Base-by-base conservation (phyloP, 257 asterid genomes). In the Nicotiana noctiflora region DNA sequence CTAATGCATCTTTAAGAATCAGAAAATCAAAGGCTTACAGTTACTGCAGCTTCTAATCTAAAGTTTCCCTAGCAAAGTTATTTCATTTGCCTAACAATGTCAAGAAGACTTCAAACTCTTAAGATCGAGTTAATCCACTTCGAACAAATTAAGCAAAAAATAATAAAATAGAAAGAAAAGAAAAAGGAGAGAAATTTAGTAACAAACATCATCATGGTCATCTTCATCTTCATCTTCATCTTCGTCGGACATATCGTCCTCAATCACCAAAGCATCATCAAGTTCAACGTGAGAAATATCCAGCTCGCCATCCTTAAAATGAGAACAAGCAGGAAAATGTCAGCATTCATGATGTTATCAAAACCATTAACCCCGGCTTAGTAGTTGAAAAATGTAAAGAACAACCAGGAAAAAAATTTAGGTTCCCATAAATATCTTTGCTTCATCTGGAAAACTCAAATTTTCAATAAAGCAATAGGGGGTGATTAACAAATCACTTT, bases 221-320 rank as follows among this genome's bases (percentile, higher is more conserved):
- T 1, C 27, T 25, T 25, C 27, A 25, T 25, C n/a, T n/a, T n/a
- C n/a, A 8, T 91, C 94, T 2, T 90, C 96, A 10, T 72, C 59
- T 70, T 93, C 98, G 76, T 92, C 98, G 2, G 98, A 96, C 62
- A 96, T 85, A 84, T 96, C 97, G 72, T 94, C 99, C 84, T 94
- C 98, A 87, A 94, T 96, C 89, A 96, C 97, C 92, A 93, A 88
- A 57, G 97, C 92, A 78, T 92, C 98, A 76, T 94, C 97, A 80
- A 94, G 86, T 83, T 91, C 98, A 31, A 91, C 88, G 21, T 96
- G 97, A 37, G 98, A 90, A 84, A 87, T 21, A 72, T 72, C 94
- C 89, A 96, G 83, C 81, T 90, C 99, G 52, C 94, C 98, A 79
- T 93, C 99, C 99, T 96, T 90, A 81, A 80, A 82, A 78, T 44